A percentile compares a stretch with the other conserved stretches of the same genome.
Evolutionary conservation across 2,329 filamentous ascomycete species (phyloP).

Genomic region (Aspergillus amoenus): DNA sequence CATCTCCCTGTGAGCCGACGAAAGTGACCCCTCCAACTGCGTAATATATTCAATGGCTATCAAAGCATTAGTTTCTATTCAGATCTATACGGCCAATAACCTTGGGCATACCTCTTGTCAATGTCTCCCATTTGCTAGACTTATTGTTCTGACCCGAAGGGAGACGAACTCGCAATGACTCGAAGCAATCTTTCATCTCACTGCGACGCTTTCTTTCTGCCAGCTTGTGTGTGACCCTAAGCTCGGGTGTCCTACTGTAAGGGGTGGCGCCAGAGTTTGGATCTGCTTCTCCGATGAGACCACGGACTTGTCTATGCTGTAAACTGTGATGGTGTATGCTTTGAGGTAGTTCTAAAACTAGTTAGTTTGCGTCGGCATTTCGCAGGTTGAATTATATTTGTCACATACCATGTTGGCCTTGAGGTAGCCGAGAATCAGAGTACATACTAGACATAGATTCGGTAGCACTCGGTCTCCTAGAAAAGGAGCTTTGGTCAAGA

Average conservation of each 20-base stretch:
- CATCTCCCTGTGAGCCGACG: conserved; percentile 39
- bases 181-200: conserved; percentile 55
- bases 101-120: conserved; percentile 42
- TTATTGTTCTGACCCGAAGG: conserved; percentile 50
- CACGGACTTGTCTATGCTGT: conserved; percentile 49
- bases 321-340: conserved; percentile 49
- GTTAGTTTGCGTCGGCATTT: neutral
- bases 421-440: conserved; percentile 46
- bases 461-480: conserved; percentile 47
- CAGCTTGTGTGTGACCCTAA: conserved; percentile 51
- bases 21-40: conserved; percentile 43
- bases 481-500: conserved; percentile 35
- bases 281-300: conserved; percentile 48
- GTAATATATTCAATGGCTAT: conserved; percentile 51
- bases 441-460: conserved; percentile 50
- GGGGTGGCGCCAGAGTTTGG: conserved; percentile 43
- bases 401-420: conserved; percentile 48
- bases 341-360: conserved; percentile 44
- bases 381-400: neutral
- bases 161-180: conserved; percentile 44
- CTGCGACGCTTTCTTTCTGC: conserved; percentile 53
- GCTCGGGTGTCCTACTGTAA: conserved; percentile 51
- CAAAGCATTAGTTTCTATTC: conserved; percentile 14
- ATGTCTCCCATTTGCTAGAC: conserved; percentile 54
- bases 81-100: neutral